Base-by-base conservation (phyloP, 768 basidiomycete species). In the Phaffia tasmanica region DNA sequence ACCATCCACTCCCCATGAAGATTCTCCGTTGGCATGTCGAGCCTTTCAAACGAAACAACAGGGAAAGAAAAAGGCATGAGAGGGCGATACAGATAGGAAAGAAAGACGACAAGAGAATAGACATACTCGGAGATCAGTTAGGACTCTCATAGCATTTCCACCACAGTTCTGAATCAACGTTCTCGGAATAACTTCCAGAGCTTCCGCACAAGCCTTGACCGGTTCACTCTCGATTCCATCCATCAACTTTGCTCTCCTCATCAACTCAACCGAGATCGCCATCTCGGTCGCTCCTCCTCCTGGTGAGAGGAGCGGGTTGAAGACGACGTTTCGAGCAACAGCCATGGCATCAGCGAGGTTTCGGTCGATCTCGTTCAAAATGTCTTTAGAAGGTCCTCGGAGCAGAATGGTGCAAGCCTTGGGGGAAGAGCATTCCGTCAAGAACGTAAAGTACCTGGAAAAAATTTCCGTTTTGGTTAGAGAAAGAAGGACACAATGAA, bases 391-490 rank as follows among this genome's bases (percentile, higher is more conserved):
- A 0, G 95, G 95, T 1, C 95, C 93, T 51, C 94, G 90, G 18
- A 99, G 87, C 57, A 99, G 84, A 78, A 98, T 91, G 15, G 94
- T 97, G 82, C 95, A 98, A 0, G 94, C 95, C 79, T 95, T 94
- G 5, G 95, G 95, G 18, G 81, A 80, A 47, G 79, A 78, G 79
- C 95, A 99, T 74, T 90, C 84, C n/a, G 86, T 88, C 59, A 98
- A 81, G 84, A 97, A 97, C 35, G 93, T 86, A 77, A 97, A 99
- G 80, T 98, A 97, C 76, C 90, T 89, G 72, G 14, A 15, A 2
- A 27, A 62, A 14, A 63, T 53, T 42, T 32, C 16, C 42, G 8
- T 18, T 14, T 2, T 46, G 6, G 19, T 8, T n/a, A n/a, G 47
- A 54, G 25, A 32, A 27, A 18, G 30, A 18, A 47, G 32, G 25